These are phyloP conservation scores for Quercus rubra DNA, from an alignment of 306 rosid species.

Conservation along the genomic window DNA sequence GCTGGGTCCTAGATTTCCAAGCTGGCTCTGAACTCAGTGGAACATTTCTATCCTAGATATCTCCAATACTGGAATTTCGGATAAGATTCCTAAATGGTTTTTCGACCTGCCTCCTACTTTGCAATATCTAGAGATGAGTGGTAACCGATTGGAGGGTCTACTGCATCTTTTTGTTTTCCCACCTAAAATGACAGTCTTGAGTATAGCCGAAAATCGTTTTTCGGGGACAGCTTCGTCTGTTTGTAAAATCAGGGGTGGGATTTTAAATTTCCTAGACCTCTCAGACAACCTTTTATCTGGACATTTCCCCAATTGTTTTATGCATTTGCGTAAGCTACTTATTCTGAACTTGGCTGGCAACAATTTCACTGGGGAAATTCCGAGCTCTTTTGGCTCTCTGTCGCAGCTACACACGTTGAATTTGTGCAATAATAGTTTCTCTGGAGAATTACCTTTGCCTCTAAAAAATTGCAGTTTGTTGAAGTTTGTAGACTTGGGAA, in stretches of 20 bases:
- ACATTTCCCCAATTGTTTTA: conserved; percentile 23
- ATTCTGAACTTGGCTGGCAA: conserved; percentile 6
- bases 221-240: too few species aligned
- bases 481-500: conserved; percentile 12
- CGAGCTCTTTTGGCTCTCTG: background rate
- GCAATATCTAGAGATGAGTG: too few species aligned
- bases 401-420: background rate
- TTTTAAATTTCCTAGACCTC: background rate
- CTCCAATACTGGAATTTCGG: background rate
- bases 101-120: too few species aligned
- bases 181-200: too few species aligned
- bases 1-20: too few species aligned
- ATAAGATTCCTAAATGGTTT: too few species aligned
- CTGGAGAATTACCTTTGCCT: conserved; percentile 20
- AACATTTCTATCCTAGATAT: background rate
- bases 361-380: conserved; percentile 9
- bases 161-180: too few species aligned
- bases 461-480: conserved; percentile 13
- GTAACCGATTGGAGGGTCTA: too few species aligned
- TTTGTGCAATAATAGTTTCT: background rate
- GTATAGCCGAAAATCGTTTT: too few species aligned
- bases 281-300: conserved; percentile 2
- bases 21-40: background rate
- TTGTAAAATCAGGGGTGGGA: too few species aligned
- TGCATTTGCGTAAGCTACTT: background rate